Evolutionary conservation across 2,329 filamentous ascomycete species (phyloP).

Genomic region (Aspergillus glaucus): DNA sequence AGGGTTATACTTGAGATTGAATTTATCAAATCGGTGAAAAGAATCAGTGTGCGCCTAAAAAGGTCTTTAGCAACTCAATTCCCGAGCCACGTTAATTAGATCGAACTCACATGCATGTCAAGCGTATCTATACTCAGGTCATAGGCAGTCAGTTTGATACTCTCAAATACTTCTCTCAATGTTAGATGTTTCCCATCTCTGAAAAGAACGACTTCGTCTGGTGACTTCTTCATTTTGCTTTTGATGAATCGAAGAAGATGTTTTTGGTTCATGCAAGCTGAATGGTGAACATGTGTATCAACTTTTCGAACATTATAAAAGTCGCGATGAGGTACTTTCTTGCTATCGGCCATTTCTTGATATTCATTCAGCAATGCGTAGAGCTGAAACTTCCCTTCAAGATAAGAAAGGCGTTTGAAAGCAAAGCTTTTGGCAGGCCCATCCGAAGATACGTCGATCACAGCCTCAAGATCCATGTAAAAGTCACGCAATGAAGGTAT

Average conservation of each 20-base stretch:
- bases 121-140: slow-evolving; percentile 96
- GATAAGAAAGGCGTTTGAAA: slow-evolving; percentile 85
- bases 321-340: slow-evolving; percentile 93
- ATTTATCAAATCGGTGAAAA: slow-evolving; percentile 98
- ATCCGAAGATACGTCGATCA: slow-evolving; percentile 85
- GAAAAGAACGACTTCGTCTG: slow-evolving; percentile 86
- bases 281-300: slow-evolving; percentile 98
- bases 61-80: slow-evolving; percentile 8
- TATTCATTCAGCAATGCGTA: slow-evolving; percentile 93
- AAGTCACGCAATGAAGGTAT: slow-evolving; percentile 94
- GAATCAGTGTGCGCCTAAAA: slow-evolving; percentile 84
- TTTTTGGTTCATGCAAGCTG: slow-evolving; percentile 99
- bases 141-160: slow-evolving; percentile 94
- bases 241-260: slow-evolving; percentile 98
- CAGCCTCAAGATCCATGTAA: slow-evolving; percentile 86
- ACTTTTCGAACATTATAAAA: slow-evolving; percentile 99
- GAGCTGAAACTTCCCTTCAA: slow-evolving; percentile 95
- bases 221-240: slow-evolving; percentile 98
- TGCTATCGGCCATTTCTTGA: slow-evolving; percentile 95
- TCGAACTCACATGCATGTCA: slow-evolving; percentile 81
- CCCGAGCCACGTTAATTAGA: background rate
- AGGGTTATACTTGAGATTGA: slow-evolving; percentile 98
- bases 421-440: slow-evolving; percentile 96
- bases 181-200: slow-evolving; percentile 90
- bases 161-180: slow-evolving; percentile 87